phyloP scores from a whole-genome alignment of 768 basidiomycete species.

The Termitomyces titanicus region DNA sequence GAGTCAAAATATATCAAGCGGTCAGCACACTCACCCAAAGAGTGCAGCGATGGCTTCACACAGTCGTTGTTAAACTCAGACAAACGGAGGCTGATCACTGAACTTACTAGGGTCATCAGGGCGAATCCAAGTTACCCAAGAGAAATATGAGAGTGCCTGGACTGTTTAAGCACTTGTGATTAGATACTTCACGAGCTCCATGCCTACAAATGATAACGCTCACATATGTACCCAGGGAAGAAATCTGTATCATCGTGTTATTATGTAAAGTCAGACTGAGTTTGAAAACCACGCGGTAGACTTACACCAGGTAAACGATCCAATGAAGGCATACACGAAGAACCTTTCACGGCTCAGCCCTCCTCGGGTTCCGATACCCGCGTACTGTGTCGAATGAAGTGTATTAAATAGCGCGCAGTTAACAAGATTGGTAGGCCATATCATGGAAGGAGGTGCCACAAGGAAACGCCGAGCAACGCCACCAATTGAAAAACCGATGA shows the following conservation, averaged over 20 bases:
- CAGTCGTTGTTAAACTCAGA: neutral
- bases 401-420: slow-evolving; percentile 76
- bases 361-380: slow-evolving; percentile 55
- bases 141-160: slow-evolving; percentile 53
- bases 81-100: neutral
- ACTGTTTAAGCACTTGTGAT: slow-evolving; percentile 17
- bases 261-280: slow-evolving; percentile 21
- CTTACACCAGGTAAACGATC: slow-evolving; percentile 59
- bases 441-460: slow-evolving; percentile 58
- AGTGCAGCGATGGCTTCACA: slow-evolving; percentile 39
- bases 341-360: slow-evolving; percentile 69
- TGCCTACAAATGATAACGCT: slow-evolving; percentile 2
- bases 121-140: slow-evolving; percentile 55
- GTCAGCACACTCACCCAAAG: slow-evolving; percentile 35
- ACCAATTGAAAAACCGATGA: slow-evolving; percentile 77
- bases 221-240: slow-evolving; percentile 41
- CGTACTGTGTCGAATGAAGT: slow-evolving; percentile 63
- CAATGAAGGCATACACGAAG: slow-evolving; percentile 58
- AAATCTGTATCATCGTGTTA: slow-evolving; percentile 19
- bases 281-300: neutral
- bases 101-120: slow-evolving; percentile 43
- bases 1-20: neutral
- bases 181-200: neutral
- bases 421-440: slow-evolving; percentile 72
- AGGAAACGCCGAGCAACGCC: slow-evolving; percentile 71